These are phyloP conservation scores for Neurospora sp. DNA, from an alignment of 495 filamentous ascomycete species.

Conservation along the genomic window DNA sequence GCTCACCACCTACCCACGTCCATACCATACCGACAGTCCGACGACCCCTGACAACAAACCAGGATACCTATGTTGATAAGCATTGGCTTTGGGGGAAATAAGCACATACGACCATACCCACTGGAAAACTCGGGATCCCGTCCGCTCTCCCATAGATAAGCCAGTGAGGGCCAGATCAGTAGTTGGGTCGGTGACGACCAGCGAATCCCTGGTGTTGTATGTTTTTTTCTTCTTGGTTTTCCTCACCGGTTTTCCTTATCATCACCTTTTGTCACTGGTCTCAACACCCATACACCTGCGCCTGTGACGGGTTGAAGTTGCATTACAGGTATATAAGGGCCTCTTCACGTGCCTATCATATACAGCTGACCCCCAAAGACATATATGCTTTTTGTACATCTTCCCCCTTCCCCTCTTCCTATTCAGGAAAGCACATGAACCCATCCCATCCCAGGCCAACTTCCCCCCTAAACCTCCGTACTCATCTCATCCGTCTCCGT, in stretches of 20 bases:
- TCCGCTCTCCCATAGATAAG: conserved; percentile 41
- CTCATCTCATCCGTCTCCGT: conserved; percentile 55
- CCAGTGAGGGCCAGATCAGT: conserved; percentile 26
- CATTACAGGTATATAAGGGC: not conserved
- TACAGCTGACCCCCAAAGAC: conserved; percentile 3
- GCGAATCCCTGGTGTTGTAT: conserved; percentile 22
- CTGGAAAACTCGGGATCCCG: conserved; percentile 38
- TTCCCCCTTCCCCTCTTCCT: too few relatives aligned
- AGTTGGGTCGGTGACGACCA: conserved; percentile 41
- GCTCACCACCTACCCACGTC: not conserved
- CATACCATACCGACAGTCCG: not conserved
- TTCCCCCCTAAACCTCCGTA: conserved; percentile 42
- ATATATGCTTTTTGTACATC: too few relatives aligned
- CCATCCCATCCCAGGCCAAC: too few relatives aligned
- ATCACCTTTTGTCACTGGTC: too few relatives aligned
- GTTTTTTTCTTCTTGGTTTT: not conserved
- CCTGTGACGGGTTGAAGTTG: too few relatives aligned
- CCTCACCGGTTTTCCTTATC: too few relatives aligned
- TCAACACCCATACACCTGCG: too few relatives aligned
- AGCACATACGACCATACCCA: conserved; percentile 36
- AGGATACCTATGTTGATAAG: too few relatives aligned
- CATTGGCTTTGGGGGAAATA: too few relatives aligned
- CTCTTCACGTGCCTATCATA: not conserved
- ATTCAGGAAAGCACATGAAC: too few relatives aligned
- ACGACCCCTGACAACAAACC: too few relatives aligned